phyloP scores from a whole-genome alignment of 2,329 filamentous ascomycete genomes.

The Colletotrichum sp. region DNA sequence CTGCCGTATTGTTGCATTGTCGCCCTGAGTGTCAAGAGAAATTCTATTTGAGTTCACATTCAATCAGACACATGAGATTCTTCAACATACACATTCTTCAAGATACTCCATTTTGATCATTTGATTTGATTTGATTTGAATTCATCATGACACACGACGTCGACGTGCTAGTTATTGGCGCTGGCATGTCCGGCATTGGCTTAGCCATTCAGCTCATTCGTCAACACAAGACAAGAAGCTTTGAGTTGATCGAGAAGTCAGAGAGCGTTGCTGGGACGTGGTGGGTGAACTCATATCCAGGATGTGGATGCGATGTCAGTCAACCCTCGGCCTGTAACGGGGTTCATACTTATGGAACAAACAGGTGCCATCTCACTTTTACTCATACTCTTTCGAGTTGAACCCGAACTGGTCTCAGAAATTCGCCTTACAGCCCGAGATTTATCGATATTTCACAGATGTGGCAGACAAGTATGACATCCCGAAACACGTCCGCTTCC shows the following conservation, averaged over 20 bases:
- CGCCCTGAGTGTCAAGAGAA: background rate
- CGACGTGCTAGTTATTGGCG: background rate
- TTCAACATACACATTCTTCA: rapidly evolving
- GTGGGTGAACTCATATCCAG: background rate
- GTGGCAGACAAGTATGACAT: constrained; percentile 25
- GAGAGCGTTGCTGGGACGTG: background rate
- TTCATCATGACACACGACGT: background rate
- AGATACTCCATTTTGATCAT: background rate
- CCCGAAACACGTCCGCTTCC: constrained; percentile 23
- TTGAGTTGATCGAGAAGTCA: background rate
- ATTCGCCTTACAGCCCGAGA: constrained; percentile 37
- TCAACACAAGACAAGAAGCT: background rate
- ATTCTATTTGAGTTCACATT: background rate
- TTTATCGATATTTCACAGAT: constrained; percentile 28
- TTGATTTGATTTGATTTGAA: rapidly evolving
- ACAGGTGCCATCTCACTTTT: constrained; percentile 31
- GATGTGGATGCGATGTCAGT: background rate
- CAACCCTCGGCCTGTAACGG: background rate
- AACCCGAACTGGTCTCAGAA: constrained; percentile 42
- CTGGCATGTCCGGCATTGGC: background rate
- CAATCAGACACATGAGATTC: rapidly evolving
- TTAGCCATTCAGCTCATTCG: background rate
- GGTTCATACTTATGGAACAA: background rate
- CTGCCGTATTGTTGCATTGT: background rate
- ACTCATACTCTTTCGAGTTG: constrained; percentile 45